These are phyloP conservation scores for Farysia itapuensis DNA, from an alignment of 1,284 basidiomycete genomes.

Conservation along the genomic window DNA sequence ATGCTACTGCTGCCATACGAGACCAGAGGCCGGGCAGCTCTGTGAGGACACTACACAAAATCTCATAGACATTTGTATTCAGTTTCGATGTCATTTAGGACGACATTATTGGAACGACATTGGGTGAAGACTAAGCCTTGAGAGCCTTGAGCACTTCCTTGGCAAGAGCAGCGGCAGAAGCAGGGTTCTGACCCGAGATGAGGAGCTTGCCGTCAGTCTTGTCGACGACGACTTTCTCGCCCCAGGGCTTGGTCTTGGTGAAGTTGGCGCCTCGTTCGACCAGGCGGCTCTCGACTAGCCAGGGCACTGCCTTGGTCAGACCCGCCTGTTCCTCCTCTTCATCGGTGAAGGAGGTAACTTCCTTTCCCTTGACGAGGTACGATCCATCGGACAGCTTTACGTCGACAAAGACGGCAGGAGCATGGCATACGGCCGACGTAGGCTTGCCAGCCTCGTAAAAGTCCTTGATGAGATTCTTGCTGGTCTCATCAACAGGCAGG, in stretches of 20 bases:
- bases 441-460: slow-evolving; percentile 48
- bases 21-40: slow-evolving; percentile 60
- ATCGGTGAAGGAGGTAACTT: slow-evolving; percentile 73
- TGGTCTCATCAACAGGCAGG: slow-evolving; percentile 39
- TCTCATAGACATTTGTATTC: background rate
- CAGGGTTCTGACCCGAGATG: slow-evolving; percentile 63
- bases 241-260: slow-evolving; percentile 66
- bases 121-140: slow-evolving; percentile 16
- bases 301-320: slow-evolving; percentile 65
- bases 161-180: slow-evolving; percentile 23
- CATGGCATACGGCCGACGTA: slow-evolving; percentile 49
- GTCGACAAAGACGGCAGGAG: slow-evolving; percentile 45
- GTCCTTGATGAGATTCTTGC: slow-evolving; percentile 33
- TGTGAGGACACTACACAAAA: slow-evolving; percentile 2
- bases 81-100: background rate
- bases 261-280: slow-evolving; percentile 69
- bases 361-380: slow-evolving; percentile 65
- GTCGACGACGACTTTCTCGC: slow-evolving; percentile 63
- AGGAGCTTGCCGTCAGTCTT: slow-evolving; percentile 20
- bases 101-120: too few species aligned
- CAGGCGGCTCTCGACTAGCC: slow-evolving; percentile 71
- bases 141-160: slow-evolving; percentile 36
- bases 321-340: slow-evolving; percentile 67
- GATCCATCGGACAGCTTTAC: slow-evolving; percentile 45
- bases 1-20: slow-evolving; percentile 72